phyloP scores from a whole-genome alignment of 1,139 yeast genomes.

The Protomyces inouyei region DNA sequence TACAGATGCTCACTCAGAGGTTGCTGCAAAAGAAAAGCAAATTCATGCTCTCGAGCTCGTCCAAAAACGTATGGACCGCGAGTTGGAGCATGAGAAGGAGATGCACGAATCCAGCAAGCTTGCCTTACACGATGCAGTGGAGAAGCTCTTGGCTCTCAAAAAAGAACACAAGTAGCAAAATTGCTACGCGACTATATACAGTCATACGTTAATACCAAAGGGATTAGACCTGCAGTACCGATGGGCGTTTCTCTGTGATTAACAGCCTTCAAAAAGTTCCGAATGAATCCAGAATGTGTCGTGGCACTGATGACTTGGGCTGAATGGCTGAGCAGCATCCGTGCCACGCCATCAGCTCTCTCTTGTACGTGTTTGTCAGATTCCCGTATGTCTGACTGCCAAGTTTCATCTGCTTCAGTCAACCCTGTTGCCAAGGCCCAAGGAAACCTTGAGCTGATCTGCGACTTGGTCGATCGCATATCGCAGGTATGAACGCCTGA shows the following conservation, averaged over 20 bases:
- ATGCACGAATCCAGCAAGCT: constrained; percentile 19
- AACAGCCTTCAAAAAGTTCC: neutral
- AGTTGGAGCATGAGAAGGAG: constrained; percentile 13
- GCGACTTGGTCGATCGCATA: constrained; percentile 47
- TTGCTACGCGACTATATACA: neutral
- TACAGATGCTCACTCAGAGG: constrained; percentile 10
- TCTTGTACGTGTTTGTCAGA: constrained; percentile 48
- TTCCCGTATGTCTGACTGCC: constrained; percentile 47
- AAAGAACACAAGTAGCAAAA: neutral
- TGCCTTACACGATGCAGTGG: constrained; percentile 17
- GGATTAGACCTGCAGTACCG: neutral
- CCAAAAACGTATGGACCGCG: constrained; percentile 1
- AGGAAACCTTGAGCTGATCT: constrained; percentile 44
- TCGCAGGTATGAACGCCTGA: constrained; percentile 68
- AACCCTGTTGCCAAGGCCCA: constrained; percentile 44
- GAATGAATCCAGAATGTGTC: constrained; percentile 22
- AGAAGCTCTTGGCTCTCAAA: constrained; percentile 6
- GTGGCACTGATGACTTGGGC: constrained; percentile 8
- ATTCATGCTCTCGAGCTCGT: constrained; percentile 6
- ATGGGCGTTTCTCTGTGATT: neutral
- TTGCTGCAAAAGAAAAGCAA: constrained; percentile 18
- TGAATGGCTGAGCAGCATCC: constrained; percentile 40
- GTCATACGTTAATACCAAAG: neutral
- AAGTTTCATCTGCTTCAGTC: constrained; percentile 48
- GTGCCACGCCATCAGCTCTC: constrained; percentile 50